Base-by-base conservation (phyloP, 2,329 filamentous ascomycete species). In the Periglandula ipomoeae region DNA sequence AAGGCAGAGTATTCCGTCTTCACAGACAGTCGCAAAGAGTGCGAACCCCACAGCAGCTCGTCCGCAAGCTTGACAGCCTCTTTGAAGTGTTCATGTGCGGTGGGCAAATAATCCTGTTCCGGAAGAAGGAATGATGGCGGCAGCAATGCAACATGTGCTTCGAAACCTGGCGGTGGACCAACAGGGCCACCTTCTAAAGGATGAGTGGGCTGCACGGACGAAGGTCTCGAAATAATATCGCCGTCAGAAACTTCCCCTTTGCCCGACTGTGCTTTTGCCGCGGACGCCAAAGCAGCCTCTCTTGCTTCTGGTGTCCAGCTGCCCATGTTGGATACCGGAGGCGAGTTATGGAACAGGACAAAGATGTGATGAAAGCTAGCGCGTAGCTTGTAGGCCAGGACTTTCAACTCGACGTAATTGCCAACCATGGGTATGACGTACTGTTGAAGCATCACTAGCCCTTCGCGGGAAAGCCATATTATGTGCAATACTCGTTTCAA, bases 281-380 rank as follows among this genome's bases (percentile, higher is more conserved):
- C 34, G 19, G 49, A 42, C 1, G 66, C 63, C 26, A 66, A 53
- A 8, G 62, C 59, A 52, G 64, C 65, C 13, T 65, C 67, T 43
- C 70, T 63, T 3, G 62, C 58, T 44, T 76, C 73, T 11, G 74
- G 71, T 1, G 72, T 73, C 53, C 72, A 70, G 51, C 78, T 70
- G 19, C 75, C 75, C 59, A 80, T 75, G 32, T 75, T 71, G 40
- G 82, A 84, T 49, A 95, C 79, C 0, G 85, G 76, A 0, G 91
- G 91, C 47, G 88, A 82, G 67, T 96, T 96, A 70, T 96, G 89
- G 62, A 96, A 97, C 11, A 97, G 78, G 47, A 95, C 93, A 65
- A 95, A 95, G 56, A 98, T 89, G 69, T 98, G 91, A 59, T 94
- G 93, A 63, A 97, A 95, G 19, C 89, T 95, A 15, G 93, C 93